Conservation (phyloP, 805 yeast genomes). For the Wickerhamiella brachini region DNA sequence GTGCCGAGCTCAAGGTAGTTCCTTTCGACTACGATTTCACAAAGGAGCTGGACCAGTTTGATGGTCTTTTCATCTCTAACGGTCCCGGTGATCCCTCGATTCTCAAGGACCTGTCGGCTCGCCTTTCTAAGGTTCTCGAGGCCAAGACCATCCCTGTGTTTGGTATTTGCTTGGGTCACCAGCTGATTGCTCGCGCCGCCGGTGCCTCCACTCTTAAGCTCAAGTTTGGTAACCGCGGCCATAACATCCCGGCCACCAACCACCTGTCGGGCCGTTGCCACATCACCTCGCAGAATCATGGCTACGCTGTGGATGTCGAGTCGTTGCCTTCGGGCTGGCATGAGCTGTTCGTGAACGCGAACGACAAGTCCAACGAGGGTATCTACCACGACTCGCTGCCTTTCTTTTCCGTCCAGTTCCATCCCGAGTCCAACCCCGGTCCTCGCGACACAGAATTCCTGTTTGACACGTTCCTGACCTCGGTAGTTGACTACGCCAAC, state of each 20-base stretch:
- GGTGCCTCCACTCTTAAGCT: slow-evolving; percentile 88
- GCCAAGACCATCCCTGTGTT: slow-evolving; percentile 75
- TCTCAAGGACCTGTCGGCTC: slow-evolving; percentile 51
- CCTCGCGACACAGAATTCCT: slow-evolving; percentile 97
- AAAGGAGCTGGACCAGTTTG: slow-evolving; percentile 51
- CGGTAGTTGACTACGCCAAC: slow-evolving; percentile 45
- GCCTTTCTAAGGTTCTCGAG: slow-evolving; percentile 42
- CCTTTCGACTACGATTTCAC: slow-evolving; percentile 90
- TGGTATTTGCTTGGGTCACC: slow-evolving; percentile 98
- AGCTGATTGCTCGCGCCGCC: slow-evolving; percentile 83
- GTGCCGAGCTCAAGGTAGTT: slow-evolving; percentile 89
- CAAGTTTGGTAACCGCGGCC: slow-evolving; percentile 98
- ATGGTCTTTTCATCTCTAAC: slow-evolving; percentile 90
- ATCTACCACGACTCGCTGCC: slow-evolving; percentile 81
- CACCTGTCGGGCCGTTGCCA: slow-evolving; percentile 88
- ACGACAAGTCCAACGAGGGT: slow-evolving; percentile 98
- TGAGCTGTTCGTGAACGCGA: slow-evolving; percentile 87
- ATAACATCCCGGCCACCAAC: slow-evolving; percentile 91
- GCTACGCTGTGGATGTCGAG: slow-evolving; percentile 83
- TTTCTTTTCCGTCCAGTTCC: slow-evolving; percentile 94
- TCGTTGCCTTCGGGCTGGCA: slow-evolving; percentile 75
- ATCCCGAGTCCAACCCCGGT: slow-evolving; percentile 98
- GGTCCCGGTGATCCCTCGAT: slow-evolving; percentile 99
- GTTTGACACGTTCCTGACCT: slow-evolving; percentile 79
- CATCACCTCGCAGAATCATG: slow-evolving; percentile 98